phyloP scores from a whole-genome alignment of 805 yeast species.

The Ogataea paraovalis region DNA sequence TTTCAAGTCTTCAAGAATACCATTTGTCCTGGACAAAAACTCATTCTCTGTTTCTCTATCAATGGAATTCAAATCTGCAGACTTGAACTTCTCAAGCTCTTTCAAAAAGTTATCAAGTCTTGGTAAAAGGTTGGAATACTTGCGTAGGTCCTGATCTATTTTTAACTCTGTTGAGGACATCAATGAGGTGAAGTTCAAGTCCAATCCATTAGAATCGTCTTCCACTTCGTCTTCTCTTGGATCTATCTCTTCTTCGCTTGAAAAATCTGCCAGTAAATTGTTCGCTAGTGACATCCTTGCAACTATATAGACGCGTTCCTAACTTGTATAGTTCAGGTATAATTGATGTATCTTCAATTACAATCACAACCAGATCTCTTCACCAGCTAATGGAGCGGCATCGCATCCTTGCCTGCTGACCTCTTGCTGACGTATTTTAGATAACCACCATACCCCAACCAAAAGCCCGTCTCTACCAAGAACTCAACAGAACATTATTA shows the following conservation, averaged over 20 bases:
- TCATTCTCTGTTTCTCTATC: constrained; percentile 40
- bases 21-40: constrained; percentile 53
- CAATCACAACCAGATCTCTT: too few relatives aligned
- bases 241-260: constrained; percentile 23
- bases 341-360: too few relatives aligned
- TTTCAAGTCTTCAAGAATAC: constrained; percentile 47
- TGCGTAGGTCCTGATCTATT: constrained; percentile 22
- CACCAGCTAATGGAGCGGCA: too few relatives aligned
- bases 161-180: constrained; percentile 11
- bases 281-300: constrained; percentile 38
- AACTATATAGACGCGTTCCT: too few relatives aligned
- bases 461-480: too few relatives aligned
- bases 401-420: neutral
- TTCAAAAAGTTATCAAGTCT: constrained; percentile 19
- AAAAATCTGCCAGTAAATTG: constrained; percentile 40
- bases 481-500: too few relatives aligned
- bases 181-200: constrained; percentile 9
- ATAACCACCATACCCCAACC: too few relatives aligned
- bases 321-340: too few relatives aligned
- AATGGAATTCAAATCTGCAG: constrained; percentile 21
- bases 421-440: too few relatives aligned
- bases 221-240: neutral
- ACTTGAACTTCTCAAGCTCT: constrained; percentile 26
- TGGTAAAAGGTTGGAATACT: constrained; percentile 26
- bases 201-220: too few relatives aligned